Percentiles rank a stretch among this genome's conserved stretches.
Conservation (phyloP, 2,329 filamentous ascomycete genomes). For the Decorospora gaudefroyi region DNA sequence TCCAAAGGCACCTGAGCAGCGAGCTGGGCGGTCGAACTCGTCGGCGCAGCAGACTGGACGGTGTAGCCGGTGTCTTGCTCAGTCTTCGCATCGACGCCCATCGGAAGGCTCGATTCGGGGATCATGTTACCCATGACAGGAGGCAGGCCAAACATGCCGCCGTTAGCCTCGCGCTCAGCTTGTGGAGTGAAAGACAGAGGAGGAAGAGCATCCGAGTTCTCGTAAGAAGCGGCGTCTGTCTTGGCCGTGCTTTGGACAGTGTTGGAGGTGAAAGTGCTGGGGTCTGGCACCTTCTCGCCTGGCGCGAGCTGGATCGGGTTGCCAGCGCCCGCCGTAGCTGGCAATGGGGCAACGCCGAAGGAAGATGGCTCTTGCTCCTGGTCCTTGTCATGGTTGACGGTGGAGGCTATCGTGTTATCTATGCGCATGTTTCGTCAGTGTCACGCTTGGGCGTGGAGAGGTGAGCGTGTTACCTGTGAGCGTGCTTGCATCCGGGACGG, state of each 20-base stretch:
- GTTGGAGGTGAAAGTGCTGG: conserved; percentile 66
- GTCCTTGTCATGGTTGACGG: conserved; percentile 45
- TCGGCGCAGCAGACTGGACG: conserved; percentile 51
- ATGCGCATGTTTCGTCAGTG: conserved; percentile 66
- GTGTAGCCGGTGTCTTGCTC: conserved; percentile 48
- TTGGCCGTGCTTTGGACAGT: conserved; percentile 65
- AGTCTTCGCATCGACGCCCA: conserved; percentile 56
- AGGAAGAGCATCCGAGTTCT: conserved; percentile 69
- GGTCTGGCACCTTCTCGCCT: conserved; percentile 78
- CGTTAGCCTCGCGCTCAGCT: conserved; percentile 50
- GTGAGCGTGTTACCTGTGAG: conserved; percentile 71
- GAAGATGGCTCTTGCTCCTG: conserved; percentile 45
- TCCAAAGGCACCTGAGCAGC: conserved; percentile 54
- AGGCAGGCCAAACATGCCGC: conserved; percentile 54
- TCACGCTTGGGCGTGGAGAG: no score
- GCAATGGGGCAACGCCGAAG: conserved; percentile 63
- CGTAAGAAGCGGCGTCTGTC: conserved; percentile 80
- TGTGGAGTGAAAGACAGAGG: conserved; percentile 53
- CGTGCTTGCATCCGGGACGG: conserved; percentile 69
- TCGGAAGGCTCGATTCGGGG: conserved; percentile 80
- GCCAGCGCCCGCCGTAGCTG: conserved; percentile 62
- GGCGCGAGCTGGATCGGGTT: conserved; percentile 82
- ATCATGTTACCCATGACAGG: conserved; percentile 66
- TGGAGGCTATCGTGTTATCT: conserved; percentile 70
- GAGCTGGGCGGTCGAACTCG: conserved; percentile 54